Evolutionary conservation across 352 stramenopile species (phyloP).

Genomic region (Globisporangium takayamanum): DNA sequence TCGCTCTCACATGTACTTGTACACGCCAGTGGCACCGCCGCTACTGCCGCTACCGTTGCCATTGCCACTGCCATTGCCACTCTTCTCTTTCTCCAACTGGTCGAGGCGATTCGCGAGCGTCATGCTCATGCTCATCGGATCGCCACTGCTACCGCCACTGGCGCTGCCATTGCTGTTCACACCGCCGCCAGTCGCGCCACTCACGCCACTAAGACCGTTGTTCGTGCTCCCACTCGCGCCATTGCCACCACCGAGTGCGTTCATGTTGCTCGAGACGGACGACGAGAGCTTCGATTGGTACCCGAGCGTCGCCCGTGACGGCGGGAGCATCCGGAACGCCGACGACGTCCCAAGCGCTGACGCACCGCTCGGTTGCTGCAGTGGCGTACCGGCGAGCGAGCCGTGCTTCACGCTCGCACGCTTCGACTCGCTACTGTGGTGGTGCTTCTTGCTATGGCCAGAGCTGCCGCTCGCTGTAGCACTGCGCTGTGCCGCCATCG

Average conservation of each 20-base stretch:
- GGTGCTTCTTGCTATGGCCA: constrained; percentile 11
- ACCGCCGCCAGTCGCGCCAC: not conserved
- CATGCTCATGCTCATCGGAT: constrained; percentile 15
- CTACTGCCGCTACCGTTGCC: not conserved
- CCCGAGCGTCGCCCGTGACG: constrained; percentile 18
- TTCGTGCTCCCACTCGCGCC: not conserved
- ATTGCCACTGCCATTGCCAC: constrained; percentile 2
- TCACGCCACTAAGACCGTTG: constrained; percentile 8
- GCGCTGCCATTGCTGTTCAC: constrained; percentile 14
- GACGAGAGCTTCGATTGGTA: constrained; percentile 17
- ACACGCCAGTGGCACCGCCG: constrained; percentile 6
- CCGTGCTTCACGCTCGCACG: constrained; percentile 8
- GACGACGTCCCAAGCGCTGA: constrained; percentile 2
- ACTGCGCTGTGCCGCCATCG: constrained; percentile 8
- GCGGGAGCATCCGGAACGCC: constrained; percentile 13
- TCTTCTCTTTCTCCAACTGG: constrained; percentile 67
- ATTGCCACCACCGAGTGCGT: constrained; percentile 17
- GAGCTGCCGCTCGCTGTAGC: constrained; percentile 1
- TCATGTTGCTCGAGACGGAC: constrained; percentile 27
- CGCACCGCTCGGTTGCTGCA: constrained; percentile 4
- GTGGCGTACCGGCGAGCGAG: constrained; percentile 9
- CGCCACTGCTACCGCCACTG: constrained; percentile 14
- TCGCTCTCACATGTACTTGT: constrained; percentile 18
- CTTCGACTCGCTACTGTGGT: constrained; percentile 6
- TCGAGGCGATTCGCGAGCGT: constrained; percentile 68